Percentiles rank a stretch among this genome's conserved stretches.
phyloP scores from a whole-genome alignment of 2,329 filamentous ascomycete species.

The Xylaria sp. region DNA sequence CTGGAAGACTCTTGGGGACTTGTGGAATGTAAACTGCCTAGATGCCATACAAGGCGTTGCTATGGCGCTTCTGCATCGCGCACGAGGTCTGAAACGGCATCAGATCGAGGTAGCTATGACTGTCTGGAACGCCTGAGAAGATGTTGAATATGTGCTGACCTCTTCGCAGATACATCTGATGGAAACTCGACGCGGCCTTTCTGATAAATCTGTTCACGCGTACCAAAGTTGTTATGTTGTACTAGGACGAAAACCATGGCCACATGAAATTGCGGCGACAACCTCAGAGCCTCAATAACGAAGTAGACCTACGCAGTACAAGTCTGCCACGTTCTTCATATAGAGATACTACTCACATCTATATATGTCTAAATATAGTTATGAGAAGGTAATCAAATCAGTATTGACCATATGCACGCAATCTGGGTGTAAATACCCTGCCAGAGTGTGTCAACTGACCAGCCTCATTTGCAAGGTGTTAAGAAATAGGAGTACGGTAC shows the following conservation, averaged over 20 bases:
- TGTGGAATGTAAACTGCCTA: conserved; percentile 58
- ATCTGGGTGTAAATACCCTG: background rate
- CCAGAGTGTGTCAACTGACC: background rate
- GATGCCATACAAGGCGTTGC: conserved; percentile 59
- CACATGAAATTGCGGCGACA: conserved; percentile 44
- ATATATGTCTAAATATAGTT: background rate
- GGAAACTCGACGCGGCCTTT: conserved; percentile 59
- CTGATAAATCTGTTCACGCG: conserved; percentile 58
- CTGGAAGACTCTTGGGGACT: conserved; percentile 56
- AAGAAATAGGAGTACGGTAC: background rate
- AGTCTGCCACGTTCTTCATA: background rate
- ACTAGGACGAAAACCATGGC: conserved; percentile 61
- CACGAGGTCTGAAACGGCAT: conserved; percentile 54
- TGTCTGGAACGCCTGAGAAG: background rate
- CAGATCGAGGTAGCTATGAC: conserved; percentile 58
- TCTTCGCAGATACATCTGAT: conserved; percentile 57
- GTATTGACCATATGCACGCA: background rate
- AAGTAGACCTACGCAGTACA: background rate
- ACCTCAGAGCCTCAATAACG: conserved; percentile 7
- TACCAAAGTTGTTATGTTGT: conserved; percentile 63
- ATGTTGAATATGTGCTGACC: conserved; percentile 14
- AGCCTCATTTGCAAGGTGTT: background rate
- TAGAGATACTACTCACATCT: background rate
- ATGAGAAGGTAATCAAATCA: background rate
- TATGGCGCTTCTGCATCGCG: conserved; percentile 54